Conservation (phyloP, 1,284 basidiomycete genomes). For the Moesziomyces aphidis region DNA sequence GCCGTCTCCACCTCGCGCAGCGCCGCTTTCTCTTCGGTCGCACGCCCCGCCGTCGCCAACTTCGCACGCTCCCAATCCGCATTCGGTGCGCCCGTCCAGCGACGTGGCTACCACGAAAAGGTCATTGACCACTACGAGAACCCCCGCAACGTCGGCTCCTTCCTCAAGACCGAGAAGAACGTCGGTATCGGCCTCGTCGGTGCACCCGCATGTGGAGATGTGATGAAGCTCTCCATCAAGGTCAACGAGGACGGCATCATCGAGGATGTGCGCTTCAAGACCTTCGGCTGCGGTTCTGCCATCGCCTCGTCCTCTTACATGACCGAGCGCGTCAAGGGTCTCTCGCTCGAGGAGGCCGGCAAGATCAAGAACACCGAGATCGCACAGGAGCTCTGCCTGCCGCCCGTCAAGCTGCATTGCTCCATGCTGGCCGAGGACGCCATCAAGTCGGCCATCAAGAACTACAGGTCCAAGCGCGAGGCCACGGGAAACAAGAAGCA, state of each 20-base stretch:
- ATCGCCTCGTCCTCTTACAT: conserved; percentile 80
- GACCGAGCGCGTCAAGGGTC: conserved; percentile 95
- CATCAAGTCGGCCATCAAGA: conserved; percentile 74
- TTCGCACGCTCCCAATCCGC: conserved; percentile 19
- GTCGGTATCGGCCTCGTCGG: conserved; percentile 98
- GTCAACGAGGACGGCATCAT: conserved; percentile 94
- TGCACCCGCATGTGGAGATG: conserved; percentile 92
- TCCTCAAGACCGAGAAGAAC: conserved; percentile 88
- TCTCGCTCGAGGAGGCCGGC: conserved; percentile 91
- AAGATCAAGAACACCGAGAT: conserved; percentile 99
- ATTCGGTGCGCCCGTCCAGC: conserved; percentile 39
- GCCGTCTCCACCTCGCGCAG: conserved; percentile 36
- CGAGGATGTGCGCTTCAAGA: conserved; percentile 94
- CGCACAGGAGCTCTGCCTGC: conserved; percentile 85
- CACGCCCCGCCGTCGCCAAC: conserved; percentile 39
- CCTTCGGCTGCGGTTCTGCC: conserved; percentile 82
- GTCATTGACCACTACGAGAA: conserved; percentile 68
- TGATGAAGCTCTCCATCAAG: conserved; percentile 99
- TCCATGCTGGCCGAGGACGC: conserved; percentile 97
- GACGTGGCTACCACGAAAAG: conserved; percentile 65
- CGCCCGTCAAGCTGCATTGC: conserved; percentile 86
- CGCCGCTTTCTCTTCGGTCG: conserved; percentile 37
- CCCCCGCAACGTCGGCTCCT: conserved; percentile 77
- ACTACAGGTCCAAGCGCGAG: conserved; percentile 62
- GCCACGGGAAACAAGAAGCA: conserved; percentile 61